Evolutionary conservation across 2,329 filamentous ascomycete species (phyloP).

Genomic region (Septoria linicola): DNA sequence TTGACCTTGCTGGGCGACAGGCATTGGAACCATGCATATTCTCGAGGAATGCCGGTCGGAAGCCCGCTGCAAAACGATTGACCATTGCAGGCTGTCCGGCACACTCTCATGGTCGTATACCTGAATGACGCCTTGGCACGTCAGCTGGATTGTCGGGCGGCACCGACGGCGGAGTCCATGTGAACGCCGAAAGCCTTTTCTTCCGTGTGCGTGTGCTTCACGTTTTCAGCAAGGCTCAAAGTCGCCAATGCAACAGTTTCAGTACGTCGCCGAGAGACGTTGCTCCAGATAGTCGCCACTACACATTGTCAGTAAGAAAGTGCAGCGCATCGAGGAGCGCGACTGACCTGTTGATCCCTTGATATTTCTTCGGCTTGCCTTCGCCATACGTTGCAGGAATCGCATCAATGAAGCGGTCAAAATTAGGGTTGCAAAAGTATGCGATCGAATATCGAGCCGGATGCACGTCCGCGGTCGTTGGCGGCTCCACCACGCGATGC

Average conservation of each 20-base stretch:
- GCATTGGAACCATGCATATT: not conserved
- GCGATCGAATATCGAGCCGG: constrained; percentile 74
- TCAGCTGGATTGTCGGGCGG: not conserved
- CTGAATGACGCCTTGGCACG: not conserved
- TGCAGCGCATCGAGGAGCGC: not conserved
- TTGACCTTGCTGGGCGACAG: not conserved
- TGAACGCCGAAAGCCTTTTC: constrained; percentile 10
- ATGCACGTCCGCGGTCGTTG: constrained; percentile 58
- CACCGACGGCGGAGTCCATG: constrained; percentile 3
- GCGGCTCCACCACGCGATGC: constrained; percentile 86
- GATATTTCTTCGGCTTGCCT: constrained; percentile 70
- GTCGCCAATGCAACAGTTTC: not conserved
- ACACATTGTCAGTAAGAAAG: constrained; percentile 3
- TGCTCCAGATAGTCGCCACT: constrained; percentile 78
- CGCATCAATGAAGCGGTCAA: constrained; percentile 71
- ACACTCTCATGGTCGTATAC: not conserved
- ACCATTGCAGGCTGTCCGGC: too few species aligned
- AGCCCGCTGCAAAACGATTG: too few species aligned
- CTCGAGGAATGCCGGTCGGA: too few species aligned
- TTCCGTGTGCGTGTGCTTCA: too few species aligned
- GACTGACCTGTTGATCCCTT: constrained; percentile 59
- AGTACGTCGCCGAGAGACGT: constrained; percentile 69
- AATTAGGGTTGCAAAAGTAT: constrained; percentile 90
- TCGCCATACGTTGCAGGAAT: constrained; percentile 74
- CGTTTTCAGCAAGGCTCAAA: too few species aligned